Evolutionary conservation across 2,329 filamentous ascomycete species (phyloP).

Genomic region (Arthroderma sp.): DNA sequence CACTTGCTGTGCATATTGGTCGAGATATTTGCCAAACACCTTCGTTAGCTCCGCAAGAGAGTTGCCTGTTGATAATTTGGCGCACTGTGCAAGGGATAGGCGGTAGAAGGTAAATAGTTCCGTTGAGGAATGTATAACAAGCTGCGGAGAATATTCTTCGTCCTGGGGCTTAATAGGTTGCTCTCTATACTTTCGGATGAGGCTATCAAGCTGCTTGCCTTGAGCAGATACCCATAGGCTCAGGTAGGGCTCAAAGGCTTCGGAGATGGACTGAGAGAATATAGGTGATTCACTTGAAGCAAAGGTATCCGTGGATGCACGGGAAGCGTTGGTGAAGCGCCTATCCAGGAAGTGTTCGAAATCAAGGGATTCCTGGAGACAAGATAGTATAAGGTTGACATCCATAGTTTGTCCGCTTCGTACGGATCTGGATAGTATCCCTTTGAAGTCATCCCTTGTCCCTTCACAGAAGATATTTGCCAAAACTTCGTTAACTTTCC

Average conservation of each 20-base stretch:
- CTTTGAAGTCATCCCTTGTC: conserved; percentile 89
- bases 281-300: conserved; percentile 64
- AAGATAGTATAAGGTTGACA: conserved; percentile 77
- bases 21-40: conserved; percentile 82
- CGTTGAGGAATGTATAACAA: conserved; percentile 85
- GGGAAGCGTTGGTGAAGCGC: conserved; percentile 58
- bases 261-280: conserved; percentile 85
- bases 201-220: conserved; percentile 68
- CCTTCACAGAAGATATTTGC: conserved; percentile 91
- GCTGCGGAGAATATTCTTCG: conserved; percentile 82
- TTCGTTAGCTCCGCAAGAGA: conserved; percentile 72
- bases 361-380: conserved; percentile 88
- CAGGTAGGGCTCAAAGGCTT: conserved; percentile 93
- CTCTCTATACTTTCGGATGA: conserved; percentile 78
- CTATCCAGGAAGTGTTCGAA: conserved; percentile 88
- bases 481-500: conserved; percentile 82
- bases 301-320: conserved; percentile 79
- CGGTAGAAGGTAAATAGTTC: conserved; percentile 98
- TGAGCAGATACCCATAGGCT: conserved; percentile 96
- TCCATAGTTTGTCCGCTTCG: conserved; percentile 70
- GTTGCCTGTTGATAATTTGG: conserved; percentile 86
- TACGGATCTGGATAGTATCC: conserved; percentile 79
- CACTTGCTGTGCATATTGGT: conserved; percentile 90
- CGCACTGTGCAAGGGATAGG: conserved; percentile 81
- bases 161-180: conserved; percentile 70